Base-by-base conservation (phyloP, 2,329 filamentous ascomycete species). In the Verticillium albo-atrum region DNA sequence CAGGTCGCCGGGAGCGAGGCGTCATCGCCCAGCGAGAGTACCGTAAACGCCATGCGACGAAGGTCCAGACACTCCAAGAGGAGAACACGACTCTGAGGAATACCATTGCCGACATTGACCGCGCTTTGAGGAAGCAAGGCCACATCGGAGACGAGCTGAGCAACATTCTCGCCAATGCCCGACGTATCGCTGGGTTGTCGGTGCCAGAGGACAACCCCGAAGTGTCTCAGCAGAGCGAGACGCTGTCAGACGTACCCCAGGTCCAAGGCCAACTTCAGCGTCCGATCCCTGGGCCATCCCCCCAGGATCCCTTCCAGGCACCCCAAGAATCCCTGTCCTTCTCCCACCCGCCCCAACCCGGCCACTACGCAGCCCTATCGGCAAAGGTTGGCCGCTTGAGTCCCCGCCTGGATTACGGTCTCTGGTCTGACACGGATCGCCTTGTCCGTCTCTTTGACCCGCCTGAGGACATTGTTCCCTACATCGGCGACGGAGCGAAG, bases 1-100 rank as follows among this genome's bases (percentile, higher is more conserved):
- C 42, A 58, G 53, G 59, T 7, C 60, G 62, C 9, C 61, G 64
- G 15, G 64, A 66, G 53, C 62, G 63, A 9, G 63, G 65, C 3
- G 61, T 64, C 12, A 55, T 65, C 20, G 64, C 65, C 6, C 65
- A 67, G 35, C 63, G 65, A 28, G 64, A 62, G 17, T 67, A 66
- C 14, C 65, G 65, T 25, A 65, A 65, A 52, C 64, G 65, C 6
- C 63, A 66, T 28, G 63, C 65, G 0, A 60, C 62, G n/a, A 66
- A 63, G 42, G 59, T 66, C 1, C 62, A 64, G 37, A 56, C 32
- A 3, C 59, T 67, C 0, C 60, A 67, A 9, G 61, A 66, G 5
- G 65, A 67, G 47, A 66, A 66, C 53, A 57, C 53, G 20, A 56
- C 30, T 4, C 58, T 67, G 10, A 61, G 57, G 30, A 37, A 59